These are phyloP conservation scores for Tetrapisispora fleetii DNA, from an alignment of 805 yeast genomes.

Conservation along the genomic window DNA sequence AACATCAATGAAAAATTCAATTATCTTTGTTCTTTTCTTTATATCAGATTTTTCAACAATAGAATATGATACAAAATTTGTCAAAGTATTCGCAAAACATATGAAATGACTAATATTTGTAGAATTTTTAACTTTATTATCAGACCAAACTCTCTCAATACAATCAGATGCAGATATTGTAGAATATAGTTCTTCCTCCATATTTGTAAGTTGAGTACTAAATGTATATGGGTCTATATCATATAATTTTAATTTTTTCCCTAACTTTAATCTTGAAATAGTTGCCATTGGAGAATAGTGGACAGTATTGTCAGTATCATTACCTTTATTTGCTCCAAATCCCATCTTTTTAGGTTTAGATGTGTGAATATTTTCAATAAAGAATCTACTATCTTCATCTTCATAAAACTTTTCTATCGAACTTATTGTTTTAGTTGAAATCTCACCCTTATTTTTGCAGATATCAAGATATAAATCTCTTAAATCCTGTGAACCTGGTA, in stretches of 20 bases:
- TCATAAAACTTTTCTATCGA: neutral
- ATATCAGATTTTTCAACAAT: slow-evolving; percentile 57
- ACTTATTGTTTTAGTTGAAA: slow-evolving; percentile 13
- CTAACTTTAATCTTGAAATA: slow-evolving; percentile 16
- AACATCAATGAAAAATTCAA: slow-evolving; percentile 65
- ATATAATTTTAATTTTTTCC: slow-evolving; percentile 38
- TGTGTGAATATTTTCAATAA: neutral
- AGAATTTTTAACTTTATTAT: slow-evolving; percentile 45
- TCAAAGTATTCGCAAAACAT: slow-evolving; percentile 65
- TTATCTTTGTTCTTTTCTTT: slow-evolving; percentile 54
- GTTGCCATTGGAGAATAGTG: neutral
- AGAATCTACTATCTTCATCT: neutral
- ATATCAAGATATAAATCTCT: neutral
- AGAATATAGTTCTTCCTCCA: slow-evolving; percentile 62
- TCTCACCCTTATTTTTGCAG: slow-evolving; percentile 29
- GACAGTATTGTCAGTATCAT: neutral
- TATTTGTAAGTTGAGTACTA: slow-evolving; percentile 77
- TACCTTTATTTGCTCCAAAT: neutral
- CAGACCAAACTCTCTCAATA: slow-evolving; percentile 65
- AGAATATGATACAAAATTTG: slow-evolving; percentile 72
- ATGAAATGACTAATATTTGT: slow-evolving; percentile 55
- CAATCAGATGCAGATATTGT: slow-evolving; percentile 64
- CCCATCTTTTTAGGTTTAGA: neutral
- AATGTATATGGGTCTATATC: slow-evolving; percentile 68
- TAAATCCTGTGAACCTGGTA: slow-evolving; percentile 36